Evolutionary conservation across 148 eudicot species (phyloP).

Genomic region (Heliosperma pusillum): DNA sequence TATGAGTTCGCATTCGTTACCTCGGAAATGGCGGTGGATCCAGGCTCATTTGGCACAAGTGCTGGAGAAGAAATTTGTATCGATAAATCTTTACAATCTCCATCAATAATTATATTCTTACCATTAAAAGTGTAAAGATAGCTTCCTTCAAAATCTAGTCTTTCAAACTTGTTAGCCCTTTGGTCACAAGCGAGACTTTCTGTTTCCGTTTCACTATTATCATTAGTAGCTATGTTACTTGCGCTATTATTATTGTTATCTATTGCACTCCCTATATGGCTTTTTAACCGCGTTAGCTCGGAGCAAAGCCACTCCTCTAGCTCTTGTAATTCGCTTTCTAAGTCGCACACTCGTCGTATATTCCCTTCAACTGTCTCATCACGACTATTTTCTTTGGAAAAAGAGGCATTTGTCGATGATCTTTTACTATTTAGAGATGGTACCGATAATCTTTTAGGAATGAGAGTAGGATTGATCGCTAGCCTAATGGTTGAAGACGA

Average conservation of each 20-base stretch:
- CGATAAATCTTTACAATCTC: constrained; percentile 5
- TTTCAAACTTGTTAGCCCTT: constrained; percentile 19
- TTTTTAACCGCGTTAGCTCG: constrained; percentile 21
- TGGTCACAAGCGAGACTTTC: too few relatives aligned
- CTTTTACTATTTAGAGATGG: neutral
- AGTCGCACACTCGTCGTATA: constrained; percentile 13
- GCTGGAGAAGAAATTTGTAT: constrained; percentile 28
- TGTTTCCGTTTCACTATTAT: neutral
- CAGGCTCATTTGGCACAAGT: constrained; percentile 22
- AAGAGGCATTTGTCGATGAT: neutral
- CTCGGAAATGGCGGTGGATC: constrained; percentile 17
- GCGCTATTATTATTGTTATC: neutral
- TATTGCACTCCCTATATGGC: constrained; percentile 12
- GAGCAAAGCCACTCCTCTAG: constrained; percentile 24
- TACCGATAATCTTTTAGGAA: constrained; percentile 1
- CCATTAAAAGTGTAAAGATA: constrained; percentile 21
- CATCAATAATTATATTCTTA: constrained; percentile 9
- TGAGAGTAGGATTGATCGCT: constrained; percentile 10
- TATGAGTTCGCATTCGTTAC: neutral
- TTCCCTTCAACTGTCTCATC: constrained; percentile 5
- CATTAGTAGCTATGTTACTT: neutral
- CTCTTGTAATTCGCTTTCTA: constrained; percentile 25
- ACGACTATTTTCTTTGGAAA: neutral
- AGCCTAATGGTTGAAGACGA: constrained; percentile 12
- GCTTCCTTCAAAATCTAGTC: constrained; percentile 13